These are phyloP conservation scores for Ceratocystis lukuohia DNA, from an alignment of 2,329 filamentous ascomycete genomes.

Conservation along the genomic window DNA sequence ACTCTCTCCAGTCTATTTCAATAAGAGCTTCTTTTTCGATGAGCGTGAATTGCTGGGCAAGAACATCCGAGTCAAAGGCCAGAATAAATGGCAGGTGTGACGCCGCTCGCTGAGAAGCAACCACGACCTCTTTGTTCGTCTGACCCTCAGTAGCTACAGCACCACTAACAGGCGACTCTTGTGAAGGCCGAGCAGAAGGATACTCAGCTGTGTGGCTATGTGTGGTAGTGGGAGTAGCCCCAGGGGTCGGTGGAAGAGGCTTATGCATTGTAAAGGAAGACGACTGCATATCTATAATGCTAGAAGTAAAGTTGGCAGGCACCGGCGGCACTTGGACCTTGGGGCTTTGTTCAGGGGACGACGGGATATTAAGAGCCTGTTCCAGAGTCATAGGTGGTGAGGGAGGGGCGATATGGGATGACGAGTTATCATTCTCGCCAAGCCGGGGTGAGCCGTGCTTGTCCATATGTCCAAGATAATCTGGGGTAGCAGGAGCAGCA, in stretches of 20 bases:
- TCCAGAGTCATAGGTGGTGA: conserved; percentile 37
- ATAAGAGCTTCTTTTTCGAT: conserved; percentile 78
- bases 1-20: conserved; percentile 78
- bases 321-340: conserved; percentile 29
- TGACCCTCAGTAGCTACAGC: neutral
- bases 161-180: neutral
- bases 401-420: conserved; percentile 24
- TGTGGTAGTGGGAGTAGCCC: conserved; percentile 34
- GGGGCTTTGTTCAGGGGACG: neutral
- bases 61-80: conserved; percentile 62
- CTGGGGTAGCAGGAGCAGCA: conserved; percentile 29
- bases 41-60: conserved; percentile 72
- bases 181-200: neutral
- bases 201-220: conserved; percentile 24
- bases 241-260: conserved; percentile 37
- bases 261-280: conserved; percentile 32
- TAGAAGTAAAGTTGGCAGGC: conserved; percentile 20
- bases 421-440: neutral
- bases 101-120: conserved; percentile 28
- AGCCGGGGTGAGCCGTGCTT: neutral
- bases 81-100: conserved; percentile 67
- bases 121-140: conserved; percentile 25
- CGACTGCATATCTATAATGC: neutral
- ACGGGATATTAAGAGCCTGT: conserved; percentile 34
- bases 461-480: conserved; percentile 4